Evolutionary conservation across 2,329 filamentous ascomycete genomes (phyloP), one percentile per base, ranked within the genome.

Genomic region (Elsinoe arachidis): DNA sequence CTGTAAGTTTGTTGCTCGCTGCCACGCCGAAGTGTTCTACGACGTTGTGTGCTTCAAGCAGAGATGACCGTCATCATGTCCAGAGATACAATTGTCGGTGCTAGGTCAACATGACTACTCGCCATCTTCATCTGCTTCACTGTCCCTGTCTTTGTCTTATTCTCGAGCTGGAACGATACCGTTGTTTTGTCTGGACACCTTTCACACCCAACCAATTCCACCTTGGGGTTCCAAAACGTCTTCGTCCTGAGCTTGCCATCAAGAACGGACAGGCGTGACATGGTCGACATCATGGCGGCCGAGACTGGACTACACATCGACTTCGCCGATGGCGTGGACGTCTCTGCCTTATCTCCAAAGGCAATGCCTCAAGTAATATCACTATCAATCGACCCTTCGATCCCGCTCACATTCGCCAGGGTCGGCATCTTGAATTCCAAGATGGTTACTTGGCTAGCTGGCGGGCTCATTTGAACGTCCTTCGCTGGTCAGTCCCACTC

Each of bases 181-280:
- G 23, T 26, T 6, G 23, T 6, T 3, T 26, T 26, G 6, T 26
- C 23, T 3, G 23, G 23, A 26, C 23, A 6, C 2, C 17, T 23
- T 21, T 14, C 23, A 33, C 6, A n/a, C 17, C 11, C 17, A 23
- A 51, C 15, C 14, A 51, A 51, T 51, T 21, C 46, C 10, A 51
- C 46, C 17, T 21, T 51, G 7, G 46, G 46, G 78, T 82, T 82
- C 60, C 69, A 77, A 34, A 72, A 77, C 55, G 76, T 82, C 14
- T 73, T 80, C 60, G 76, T 78, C 21, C 72, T 82, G 46, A 79
- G 77, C 47, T 71, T 81, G 5, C 76, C 77, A 0, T 70, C 71
- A 17, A 69, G 79, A 3, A 76, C 73, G 19, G 80, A 82, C 61
- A 74, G 78, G 9, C 73, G 77, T 43, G 77, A 82, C 67, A 70